phyloP scores from a whole-genome alignment of 305 asterid genomes.

The Fraxinus sp. region DNA sequence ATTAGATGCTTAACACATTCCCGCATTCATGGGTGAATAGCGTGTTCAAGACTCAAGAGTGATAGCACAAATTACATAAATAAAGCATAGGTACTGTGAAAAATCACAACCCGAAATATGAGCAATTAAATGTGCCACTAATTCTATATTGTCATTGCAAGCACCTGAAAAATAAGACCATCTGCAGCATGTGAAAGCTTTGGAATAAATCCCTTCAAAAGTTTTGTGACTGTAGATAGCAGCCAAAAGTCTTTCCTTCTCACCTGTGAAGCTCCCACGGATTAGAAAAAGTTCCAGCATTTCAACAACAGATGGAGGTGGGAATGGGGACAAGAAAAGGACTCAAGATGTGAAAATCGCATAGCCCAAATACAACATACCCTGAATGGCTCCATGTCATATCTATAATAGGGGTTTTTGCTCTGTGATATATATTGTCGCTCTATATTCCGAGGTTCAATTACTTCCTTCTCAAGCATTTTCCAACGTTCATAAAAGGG shows the following conservation, averaged over 20 bases:
- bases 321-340: constrained; percentile 9
- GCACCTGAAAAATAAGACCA: constrained; percentile 98
- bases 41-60: neutral
- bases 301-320: neutral
- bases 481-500: constrained; percentile 95
- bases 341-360: constrained; percentile 30
- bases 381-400: constrained; percentile 96
- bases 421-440: constrained; percentile 68
- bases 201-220: constrained; percentile 84
- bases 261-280: constrained; percentile 53
- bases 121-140: neutral
- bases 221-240: constrained; percentile 86
- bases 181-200: constrained; percentile 95
- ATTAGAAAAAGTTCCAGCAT: constrained; percentile 32
- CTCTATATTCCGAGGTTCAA: constrained; percentile 83
- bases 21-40: neutral
- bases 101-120: neutral
- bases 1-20: constrained; percentile 6
- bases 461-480: constrained; percentile 91
- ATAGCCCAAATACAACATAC: constrained; percentile 35
- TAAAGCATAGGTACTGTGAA: constrained; percentile 3
- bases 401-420: constrained; percentile 72
- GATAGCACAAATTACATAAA: neutral
- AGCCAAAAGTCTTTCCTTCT: constrained; percentile 96
- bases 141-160: neutral